phyloP scores from a whole-genome alignment of 805 yeast species.

The Yarrowia hollandica region DNA sequence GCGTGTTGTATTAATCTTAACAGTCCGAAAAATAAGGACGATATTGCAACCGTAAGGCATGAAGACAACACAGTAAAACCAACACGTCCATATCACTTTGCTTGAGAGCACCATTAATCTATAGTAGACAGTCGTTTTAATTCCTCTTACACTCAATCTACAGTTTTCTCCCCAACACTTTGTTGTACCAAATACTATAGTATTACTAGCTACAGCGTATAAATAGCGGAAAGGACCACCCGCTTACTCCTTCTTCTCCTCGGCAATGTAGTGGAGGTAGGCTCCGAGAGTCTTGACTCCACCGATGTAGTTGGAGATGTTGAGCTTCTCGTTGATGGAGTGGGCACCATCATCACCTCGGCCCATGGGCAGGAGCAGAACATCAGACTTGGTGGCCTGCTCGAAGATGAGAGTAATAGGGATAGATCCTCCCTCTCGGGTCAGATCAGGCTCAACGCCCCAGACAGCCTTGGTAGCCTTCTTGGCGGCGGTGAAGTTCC shows the following conservation, averaged over 20 bases:
- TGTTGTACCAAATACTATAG: no score
- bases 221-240: neutral
- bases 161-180: no score
- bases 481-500: conserved; percentile 88
- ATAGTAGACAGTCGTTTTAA: no score
- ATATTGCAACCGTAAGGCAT: no score
- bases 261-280: conserved; percentile 82
- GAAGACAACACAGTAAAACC: no score
- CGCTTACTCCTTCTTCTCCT: conserved; percentile 27
- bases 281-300: conserved; percentile 94
- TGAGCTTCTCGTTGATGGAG: conserved; percentile 92
- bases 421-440: conserved; percentile 98
- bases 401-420: conserved; percentile 96
- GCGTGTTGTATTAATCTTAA: no score
- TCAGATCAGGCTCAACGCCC: conserved; percentile 92
- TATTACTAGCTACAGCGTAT: no score
- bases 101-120: no score
- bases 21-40: no score
- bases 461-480: conserved; percentile 93
- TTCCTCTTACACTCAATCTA: no score
- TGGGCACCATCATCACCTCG: conserved; percentile 99
- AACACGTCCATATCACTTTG: no score
- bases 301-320: conserved; percentile 82
- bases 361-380: conserved; percentile 92
- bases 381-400: conserved; percentile 79